These are phyloP conservation scores for Rhododendron mucronatum DNA, from an alignment of 148 eudicot species.

Conservation along the genomic window DNA sequence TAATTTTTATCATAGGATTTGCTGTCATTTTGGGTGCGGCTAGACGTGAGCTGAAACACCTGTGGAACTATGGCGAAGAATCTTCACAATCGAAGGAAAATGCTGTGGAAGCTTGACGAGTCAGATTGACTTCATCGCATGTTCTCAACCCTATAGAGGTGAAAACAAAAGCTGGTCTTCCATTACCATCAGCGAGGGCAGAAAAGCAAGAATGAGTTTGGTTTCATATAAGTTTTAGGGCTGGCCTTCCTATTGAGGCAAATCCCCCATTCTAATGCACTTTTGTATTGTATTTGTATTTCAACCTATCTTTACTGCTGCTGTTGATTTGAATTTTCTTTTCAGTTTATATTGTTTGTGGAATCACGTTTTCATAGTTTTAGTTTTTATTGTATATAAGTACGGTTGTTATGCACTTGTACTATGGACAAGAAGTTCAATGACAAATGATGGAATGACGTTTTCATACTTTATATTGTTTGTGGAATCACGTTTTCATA, in stretches of 20 bases:
- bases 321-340: not conserved
- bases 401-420: not conserved
- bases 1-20: conserved; percentile 38
- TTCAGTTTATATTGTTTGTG: not conserved
- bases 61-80: conserved; percentile 58
- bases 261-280: not conserved
- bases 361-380: not conserved
- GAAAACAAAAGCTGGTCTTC: not conserved
- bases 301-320: not conserved
- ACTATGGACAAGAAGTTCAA: not conserved
- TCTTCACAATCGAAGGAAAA: conserved; percentile 10
- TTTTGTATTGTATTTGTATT: not conserved
- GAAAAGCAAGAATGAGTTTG: not conserved
- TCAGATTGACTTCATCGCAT: not conserved
- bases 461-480: too few species aligned
- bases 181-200: not conserved
- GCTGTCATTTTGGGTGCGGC: conserved; percentile 44
- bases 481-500: too few species aligned
- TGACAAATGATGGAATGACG: not conserved
- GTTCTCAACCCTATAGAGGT: not conserved
- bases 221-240: not conserved
- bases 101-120: conserved; percentile 25
- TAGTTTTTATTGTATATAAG: not conserved
- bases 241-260: not conserved
- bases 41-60: conserved; percentile 68